These are phyloP conservation scores for Astrephomene gubernaculifera DNA, from an alignment of 139 green algal species.

Conservation along the genomic window DNA sequence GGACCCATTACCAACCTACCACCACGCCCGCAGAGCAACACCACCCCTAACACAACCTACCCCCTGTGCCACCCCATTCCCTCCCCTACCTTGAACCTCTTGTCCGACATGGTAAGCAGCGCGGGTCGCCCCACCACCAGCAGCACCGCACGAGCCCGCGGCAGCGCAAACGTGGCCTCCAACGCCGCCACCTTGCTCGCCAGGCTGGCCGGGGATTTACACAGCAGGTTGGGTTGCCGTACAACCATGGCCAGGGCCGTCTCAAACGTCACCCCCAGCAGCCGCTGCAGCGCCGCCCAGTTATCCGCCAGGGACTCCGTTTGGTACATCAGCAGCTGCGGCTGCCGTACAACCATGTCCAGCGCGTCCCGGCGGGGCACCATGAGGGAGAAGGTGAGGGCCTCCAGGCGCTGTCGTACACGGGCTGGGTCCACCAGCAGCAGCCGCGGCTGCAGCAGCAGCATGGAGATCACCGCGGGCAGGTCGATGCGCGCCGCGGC, in stretches of 20 bases:
- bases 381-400: conserved; percentile 18
- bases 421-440: conserved; percentile 25
- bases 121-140: conserved; percentile 25
- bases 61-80: neutral
- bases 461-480: conserved; percentile 26
- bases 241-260: conserved; percentile 38
- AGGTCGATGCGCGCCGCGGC: conserved; percentile 33
- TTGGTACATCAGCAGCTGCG: conserved; percentile 47
- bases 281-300: conserved; percentile 30
- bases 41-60: too few relatives aligned
- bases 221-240: conserved; percentile 39
- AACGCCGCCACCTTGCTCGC: conserved; percentile 31
- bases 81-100: neutral
- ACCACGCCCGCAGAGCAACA: too few relatives aligned
- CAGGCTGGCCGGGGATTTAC: neutral
- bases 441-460: conserved; percentile 44
- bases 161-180: conserved; percentile 19
- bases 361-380: conserved; percentile 24
- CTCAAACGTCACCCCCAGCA: conserved; percentile 37
- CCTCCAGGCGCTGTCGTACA: conserved; percentile 19
- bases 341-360: conserved; percentile 54
- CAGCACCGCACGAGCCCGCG: conserved; percentile 23
- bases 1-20: too few relatives aligned
- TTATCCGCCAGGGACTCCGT: conserved; percentile 40
- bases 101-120: conserved; percentile 24